These are phyloP conservation scores for Beauveria scarabaeidicola DNA, from an alignment of 2,329 filamentous ascomycete genomes.

Conservation along the genomic window DNA sequence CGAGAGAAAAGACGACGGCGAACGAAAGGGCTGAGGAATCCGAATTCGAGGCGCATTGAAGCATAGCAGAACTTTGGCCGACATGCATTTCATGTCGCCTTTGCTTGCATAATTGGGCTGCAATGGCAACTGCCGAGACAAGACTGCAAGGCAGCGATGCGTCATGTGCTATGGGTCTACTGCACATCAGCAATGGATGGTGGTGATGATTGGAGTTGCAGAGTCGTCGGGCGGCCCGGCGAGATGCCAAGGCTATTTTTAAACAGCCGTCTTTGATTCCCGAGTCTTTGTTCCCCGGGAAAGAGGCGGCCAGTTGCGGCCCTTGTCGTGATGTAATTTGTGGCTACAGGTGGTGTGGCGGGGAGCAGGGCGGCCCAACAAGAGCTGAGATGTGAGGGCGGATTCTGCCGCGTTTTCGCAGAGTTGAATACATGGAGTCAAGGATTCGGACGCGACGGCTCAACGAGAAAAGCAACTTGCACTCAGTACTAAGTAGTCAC, in stretches of 20 bases:
- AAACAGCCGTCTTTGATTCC: too few relatives aligned
- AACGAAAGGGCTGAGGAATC: background rate
- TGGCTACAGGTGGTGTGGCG: background rate
- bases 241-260: too few relatives aligned
- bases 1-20: background rate
- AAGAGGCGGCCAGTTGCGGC: background rate
- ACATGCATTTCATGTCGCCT: background rate
- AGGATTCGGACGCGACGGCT: background rate
- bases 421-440: background rate
- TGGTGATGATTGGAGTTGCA: background rate
- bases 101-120: background rate
- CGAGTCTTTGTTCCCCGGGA: too few relatives aligned
- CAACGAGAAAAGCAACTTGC: background rate
- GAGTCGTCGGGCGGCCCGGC: too few relatives aligned
- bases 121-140: slow-evolving; percentile 1
- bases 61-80: background rate
- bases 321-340: background rate
- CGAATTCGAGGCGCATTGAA: background rate
- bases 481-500: background rate
- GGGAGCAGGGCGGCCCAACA: background rate
- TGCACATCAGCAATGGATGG: background rate
- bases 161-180: background rate
- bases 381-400: slow-evolving; percentile 6
- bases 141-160: background rate
- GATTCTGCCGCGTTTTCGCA: background rate